Evolutionary conservation across 129 eudicot species (phyloP), one percentile per base, ranked within the genome.

Genomic region (Lactuca sativa): DNA sequence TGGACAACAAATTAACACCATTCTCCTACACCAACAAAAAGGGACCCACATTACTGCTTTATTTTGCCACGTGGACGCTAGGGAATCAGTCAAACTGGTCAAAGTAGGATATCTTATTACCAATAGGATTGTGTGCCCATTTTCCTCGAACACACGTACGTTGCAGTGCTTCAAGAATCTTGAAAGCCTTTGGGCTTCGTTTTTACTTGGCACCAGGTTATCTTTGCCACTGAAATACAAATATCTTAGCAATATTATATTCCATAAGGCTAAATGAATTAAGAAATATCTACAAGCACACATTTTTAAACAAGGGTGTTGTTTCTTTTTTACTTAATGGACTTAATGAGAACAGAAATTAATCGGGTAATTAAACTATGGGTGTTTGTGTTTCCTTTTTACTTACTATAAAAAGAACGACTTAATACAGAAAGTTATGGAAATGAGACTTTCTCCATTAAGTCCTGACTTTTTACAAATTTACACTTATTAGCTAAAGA

Each of bases 51-150:
- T 49, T 16, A 72, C 16, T 44, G 44, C n/a, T 57, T 30, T 41
- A 41, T 56, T 10, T 30, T 18, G 59, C 51, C 33, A 43, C 59
- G 44, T 65, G 7, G 48, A 16, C 0, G 47, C 34, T 7, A 15
- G 11, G 52, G 15, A 47, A 47, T 12, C 52, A 3, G 15, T 12
- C 51, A 44, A 44, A 44, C 51, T 44, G 14, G 51, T 44, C 52
- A 47, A 47, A 43, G 49, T 43, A 41, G 1, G 21, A 71, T n/a
- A 9, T 59, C 57, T 36, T 70, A 75, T 33, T 82, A 93, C 99
- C 95, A 93, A 63, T 76, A 93, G 66, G 68, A 93, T 81, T 65
- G 86, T 82, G 63, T 93, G 99, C 52, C 88, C 92, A 40, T 82
- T 85, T 68, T 82, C 91, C 79, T 85, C 84, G 74, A 85, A 90